Conservation (phyloP, 257 asterid species). For the Primulina tabacum region DNA sequence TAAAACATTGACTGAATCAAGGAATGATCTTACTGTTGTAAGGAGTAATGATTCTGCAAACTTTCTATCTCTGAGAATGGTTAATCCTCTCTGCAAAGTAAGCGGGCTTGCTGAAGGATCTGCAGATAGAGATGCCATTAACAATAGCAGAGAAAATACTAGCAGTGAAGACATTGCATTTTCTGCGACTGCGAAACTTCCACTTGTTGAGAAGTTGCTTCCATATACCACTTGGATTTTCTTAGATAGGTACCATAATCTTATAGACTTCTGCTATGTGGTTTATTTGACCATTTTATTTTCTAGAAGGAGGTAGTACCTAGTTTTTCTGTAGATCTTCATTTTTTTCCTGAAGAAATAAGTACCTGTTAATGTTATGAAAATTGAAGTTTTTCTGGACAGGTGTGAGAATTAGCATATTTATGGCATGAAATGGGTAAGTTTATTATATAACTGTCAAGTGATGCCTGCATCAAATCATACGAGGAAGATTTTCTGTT, state of each 20-base stretch:
- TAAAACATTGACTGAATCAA: constrained; percentile 47
- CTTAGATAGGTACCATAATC: constrained; percentile 57
- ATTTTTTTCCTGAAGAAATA: background rate
- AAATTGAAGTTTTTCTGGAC: constrained; percentile 9
- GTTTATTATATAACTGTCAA: constrained; percentile 3
- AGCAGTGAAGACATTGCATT: constrained; percentile 57
- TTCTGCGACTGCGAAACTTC: constrained; percentile 62
- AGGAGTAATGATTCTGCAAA: constrained; percentile 39
- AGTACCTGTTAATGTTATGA: background rate
- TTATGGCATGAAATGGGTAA: constrained; percentile 19
- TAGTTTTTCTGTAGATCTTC: constrained; percentile 13
- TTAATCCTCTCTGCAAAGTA: constrained; percentile 57
- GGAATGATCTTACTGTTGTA: constrained; percentile 37
- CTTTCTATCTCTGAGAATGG: constrained; percentile 60
- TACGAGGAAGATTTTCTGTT: background rate
- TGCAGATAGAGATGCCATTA: constrained; percentile 52
- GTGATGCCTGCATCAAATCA: background rate
- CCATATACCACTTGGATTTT: constrained; percentile 94
- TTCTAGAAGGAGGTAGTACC: background rate
- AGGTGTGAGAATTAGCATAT: background rate
- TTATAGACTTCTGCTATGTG: constrained; percentile 9
- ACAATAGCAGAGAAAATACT: constrained; percentile 38
- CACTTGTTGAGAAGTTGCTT: constrained; percentile 62
- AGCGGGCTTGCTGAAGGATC: constrained; percentile 48
- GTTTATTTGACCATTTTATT: constrained; percentile 4